Evolutionary conservation across 2,329 filamentous ascomycete genomes (phyloP), one percentile per base, ranked within the genome.

Genomic region (Didymella exigua): DNA sequence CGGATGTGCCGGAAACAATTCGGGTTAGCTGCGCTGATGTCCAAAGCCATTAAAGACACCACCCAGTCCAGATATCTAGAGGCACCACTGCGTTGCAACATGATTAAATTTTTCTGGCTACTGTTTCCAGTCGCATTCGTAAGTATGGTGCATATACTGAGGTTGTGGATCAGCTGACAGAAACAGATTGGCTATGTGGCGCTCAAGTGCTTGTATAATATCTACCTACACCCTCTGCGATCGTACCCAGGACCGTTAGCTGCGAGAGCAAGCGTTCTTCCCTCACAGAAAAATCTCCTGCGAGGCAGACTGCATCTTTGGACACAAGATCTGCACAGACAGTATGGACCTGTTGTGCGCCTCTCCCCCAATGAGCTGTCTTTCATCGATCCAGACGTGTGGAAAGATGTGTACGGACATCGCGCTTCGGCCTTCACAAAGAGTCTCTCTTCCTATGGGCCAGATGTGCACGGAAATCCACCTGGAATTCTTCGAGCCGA

Each of bases 321-420:
- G 64, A 36, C 62, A 14, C 58, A 65, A 23, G 45, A 63, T 2
- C 64, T 77, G 6, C 76, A 78, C 44, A 54, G 67, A 13, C 62
- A 67, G 45, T 76, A 76, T 54, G 77, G 76, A 30, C 66, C 70
- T 0, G 69, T 76, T 4, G 75, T 78, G 2, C 70, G 76, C 3
- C 54, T 73, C 23, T 63, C 67, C 1, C 76, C 76, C 0, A 71
- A 77, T 37, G 68, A 77, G 37, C 40, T 78, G 0, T 76, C 74
- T 2, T 74, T 73, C 60, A 76, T 69, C 34, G 66, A 71, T 3
- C 63, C 65, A 8, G 65, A 73, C 2, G 71, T 62, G 5, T 77
- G 72, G 66, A 71, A 72, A 47, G 76, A 78, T 19, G 73, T 77
- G 19, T 78, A 77, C 57, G 75, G 76, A n/a, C 66, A 71, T 40